Percentiles rank a stretch among this genome's conserved stretches.
phyloP scores from a whole-genome alignment of 2,329 filamentous ascomycete species.

The Graphilbum fragrans region DNA sequence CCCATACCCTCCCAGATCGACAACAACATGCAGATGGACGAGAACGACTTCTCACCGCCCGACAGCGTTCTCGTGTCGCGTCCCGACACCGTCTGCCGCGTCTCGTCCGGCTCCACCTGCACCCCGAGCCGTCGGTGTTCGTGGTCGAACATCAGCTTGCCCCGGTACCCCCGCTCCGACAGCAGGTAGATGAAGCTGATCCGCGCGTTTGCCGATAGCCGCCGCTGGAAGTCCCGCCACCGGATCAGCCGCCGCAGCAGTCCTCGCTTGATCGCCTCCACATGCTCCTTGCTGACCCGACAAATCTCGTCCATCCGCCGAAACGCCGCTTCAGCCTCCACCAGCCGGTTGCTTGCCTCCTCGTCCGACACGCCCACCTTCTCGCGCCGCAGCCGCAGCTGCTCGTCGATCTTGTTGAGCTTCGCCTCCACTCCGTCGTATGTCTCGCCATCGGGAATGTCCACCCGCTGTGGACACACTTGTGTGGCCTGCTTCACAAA shows the following conservation, averaged over 20 bases:
- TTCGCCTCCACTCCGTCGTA: constrained; percentile 40
- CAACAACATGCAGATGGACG: constrained; percentile 85
- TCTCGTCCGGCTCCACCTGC: constrained; percentile 60
- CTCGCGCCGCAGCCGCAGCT: constrained; percentile 44
- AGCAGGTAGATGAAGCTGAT: constrained; percentile 82
- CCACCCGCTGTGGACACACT: constrained; percentile 42
- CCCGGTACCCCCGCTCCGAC: constrained; percentile 79
- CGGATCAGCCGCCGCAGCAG: constrained; percentile 58
- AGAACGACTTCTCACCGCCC: constrained; percentile 95
- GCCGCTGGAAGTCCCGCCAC: constrained; percentile 71
- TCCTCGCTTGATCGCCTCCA: constrained; percentile 38
- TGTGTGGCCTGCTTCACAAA: constrained; percentile 42
- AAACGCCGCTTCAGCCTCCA: constrained; percentile 23
- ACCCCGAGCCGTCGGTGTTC: constrained; percentile 61
- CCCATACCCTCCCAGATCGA: constrained; percentile 98
- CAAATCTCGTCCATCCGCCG: constrained; percentile 30
- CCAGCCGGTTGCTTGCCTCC: constrained; percentile 43
- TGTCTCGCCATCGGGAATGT: constrained; percentile 54
- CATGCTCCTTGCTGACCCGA: constrained; percentile 28
- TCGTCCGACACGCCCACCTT: constrained; percentile 52
- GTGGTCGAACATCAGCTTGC: constrained; percentile 70
- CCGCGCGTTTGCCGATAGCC: constrained; percentile 76
- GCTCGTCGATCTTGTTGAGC: constrained; percentile 40
- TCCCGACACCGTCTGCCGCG: constrained; percentile 54
- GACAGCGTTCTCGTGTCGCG: constrained; percentile 86